Percentiles rank a stretch among this genome's conserved stretches.
Conservation (phyloP, 225 moss, liverwort and hornwort species). For the Anthoceros angustus region DNA sequence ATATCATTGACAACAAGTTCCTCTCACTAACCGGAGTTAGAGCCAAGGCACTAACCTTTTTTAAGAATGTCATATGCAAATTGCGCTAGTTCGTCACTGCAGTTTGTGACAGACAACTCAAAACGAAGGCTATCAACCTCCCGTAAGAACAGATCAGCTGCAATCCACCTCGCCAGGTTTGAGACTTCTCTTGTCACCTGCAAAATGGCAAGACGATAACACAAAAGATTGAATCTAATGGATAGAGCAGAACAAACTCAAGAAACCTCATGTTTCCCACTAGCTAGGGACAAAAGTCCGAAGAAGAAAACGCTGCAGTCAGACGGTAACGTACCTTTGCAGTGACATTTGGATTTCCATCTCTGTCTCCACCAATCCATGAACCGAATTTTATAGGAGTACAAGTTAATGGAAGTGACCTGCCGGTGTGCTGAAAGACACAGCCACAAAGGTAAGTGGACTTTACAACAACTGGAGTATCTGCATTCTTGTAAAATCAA, state of each 20-base stretch:
- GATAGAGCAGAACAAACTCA: no score
- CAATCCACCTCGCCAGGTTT: slow-evolving; percentile 75
- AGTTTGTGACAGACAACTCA: slow-evolving; percentile 60
- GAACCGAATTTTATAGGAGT: slow-evolving; percentile 84
- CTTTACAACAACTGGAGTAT: not conserved
- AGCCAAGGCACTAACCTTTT: slow-evolving; percentile 16
- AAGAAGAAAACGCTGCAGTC: not conserved
- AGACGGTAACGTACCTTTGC: slow-evolving; percentile 26
- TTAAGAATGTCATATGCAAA: slow-evolving; percentile 55
- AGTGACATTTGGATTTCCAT: slow-evolving; percentile 78
- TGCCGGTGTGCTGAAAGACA: slow-evolving; percentile 38
- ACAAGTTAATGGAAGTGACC: slow-evolving; percentile 41
- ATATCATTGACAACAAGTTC: no score
- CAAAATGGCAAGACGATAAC: not conserved
- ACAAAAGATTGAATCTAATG: no score
- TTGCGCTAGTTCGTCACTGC: slow-evolving; percentile 59
- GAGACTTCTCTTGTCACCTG: slow-evolving; percentile 69
- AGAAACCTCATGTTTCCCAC: no score
- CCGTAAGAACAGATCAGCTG: slow-evolving; percentile 59
- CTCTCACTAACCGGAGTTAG: no score
- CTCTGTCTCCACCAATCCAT: slow-evolving; percentile 85
- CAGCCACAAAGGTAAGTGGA: not conserved
- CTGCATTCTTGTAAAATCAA: not conserved
- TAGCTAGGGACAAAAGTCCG: no score
- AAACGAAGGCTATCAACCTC: slow-evolving; percentile 74